These are phyloP conservation scores for Orbilia brochopaga DNA, from an alignment of 2,329 filamentous ascomycete species.

Conservation along the genomic window DNA sequence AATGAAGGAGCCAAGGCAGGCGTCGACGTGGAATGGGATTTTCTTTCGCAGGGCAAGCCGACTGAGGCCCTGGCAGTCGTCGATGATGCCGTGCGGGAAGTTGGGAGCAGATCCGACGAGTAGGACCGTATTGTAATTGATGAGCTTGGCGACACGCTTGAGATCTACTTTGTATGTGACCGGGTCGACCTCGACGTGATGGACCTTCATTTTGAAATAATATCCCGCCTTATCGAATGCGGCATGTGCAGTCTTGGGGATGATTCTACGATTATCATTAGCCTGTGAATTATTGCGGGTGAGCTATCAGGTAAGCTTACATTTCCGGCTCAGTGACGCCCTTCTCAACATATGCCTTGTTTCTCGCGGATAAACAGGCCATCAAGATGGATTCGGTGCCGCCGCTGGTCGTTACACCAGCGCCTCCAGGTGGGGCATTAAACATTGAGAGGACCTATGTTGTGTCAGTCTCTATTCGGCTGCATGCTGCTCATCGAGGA, in stretches of 20 bases:
- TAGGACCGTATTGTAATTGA: slow-evolving; percentile 92
- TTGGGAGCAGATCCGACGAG: slow-evolving; percentile 95
- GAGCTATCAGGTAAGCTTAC: slow-evolving; percentile 62
- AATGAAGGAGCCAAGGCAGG: slow-evolving; percentile 94
- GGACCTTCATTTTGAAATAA: slow-evolving; percentile 96
- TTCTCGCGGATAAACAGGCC: slow-evolving; percentile 86
- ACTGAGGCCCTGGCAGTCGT: slow-evolving; percentile 86
- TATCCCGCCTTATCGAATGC: slow-evolving; percentile 93
- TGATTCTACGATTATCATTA: slow-evolving; percentile 68
- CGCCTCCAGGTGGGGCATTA: slow-evolving; percentile 82
- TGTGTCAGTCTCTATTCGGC: slow-evolving; percentile 6
- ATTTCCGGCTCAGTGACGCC: slow-evolving; percentile 93
- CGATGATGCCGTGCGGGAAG: slow-evolving; percentile 97
- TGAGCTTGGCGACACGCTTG: slow-evolving; percentile 75
- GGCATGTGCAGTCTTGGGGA: slow-evolving; percentile 92
- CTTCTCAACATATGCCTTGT: slow-evolving; percentile 84
- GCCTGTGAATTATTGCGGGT: not conserved
- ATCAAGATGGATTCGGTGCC: slow-evolving; percentile 97
- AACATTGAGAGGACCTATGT: slow-evolving; percentile 74
- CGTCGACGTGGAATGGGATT: slow-evolving; percentile 92
- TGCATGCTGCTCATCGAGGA: slow-evolving; percentile 16
- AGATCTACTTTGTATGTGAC: slow-evolving; percentile 85
- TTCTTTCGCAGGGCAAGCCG: slow-evolving; percentile 78
- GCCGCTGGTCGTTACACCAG: slow-evolving; percentile 87
- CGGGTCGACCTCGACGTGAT: slow-evolving; percentile 84